A percentile compares a stretch with the other conserved stretches of the same genome.
Conservation (phyloP, 1,284 basidiomycete species). For the Phlebopus sp. region DNA sequence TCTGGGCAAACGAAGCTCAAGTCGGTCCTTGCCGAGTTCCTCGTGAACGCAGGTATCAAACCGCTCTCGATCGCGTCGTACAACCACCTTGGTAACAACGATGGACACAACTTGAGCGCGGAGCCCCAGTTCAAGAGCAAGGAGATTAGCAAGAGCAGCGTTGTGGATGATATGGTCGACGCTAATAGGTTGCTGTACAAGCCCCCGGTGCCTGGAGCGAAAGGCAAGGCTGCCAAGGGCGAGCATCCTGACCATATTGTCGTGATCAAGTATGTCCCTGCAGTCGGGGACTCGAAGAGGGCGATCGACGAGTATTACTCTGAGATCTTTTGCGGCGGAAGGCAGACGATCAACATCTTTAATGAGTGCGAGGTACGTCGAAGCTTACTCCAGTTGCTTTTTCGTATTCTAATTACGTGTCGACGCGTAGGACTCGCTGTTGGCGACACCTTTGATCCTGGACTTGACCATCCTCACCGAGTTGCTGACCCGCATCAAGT, state of each 20-base stretch:
- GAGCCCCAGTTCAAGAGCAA: constrained; percentile 96
- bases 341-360: constrained; percentile 89
- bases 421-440: constrained; percentile 74
- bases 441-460: constrained; percentile 94
- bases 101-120: constrained; percentile 91
- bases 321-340: constrained; percentile 83
- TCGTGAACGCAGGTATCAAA: constrained; percentile 99
- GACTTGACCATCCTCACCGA: constrained; percentile 94
- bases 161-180: constrained; percentile 97
- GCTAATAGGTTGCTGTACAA: constrained; percentile 92
- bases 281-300: constrained; percentile 95
- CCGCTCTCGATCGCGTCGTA: constrained; percentile 95
- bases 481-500: constrained; percentile 90
- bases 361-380: constrained; percentile 84
- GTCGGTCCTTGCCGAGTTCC: constrained; percentile 95
- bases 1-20: constrained; percentile 93
- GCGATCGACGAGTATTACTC: constrained; percentile 99
- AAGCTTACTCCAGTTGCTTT: too few species aligned
- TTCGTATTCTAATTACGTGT: constrained; percentile 14
- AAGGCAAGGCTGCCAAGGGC: constrained; percentile 73
- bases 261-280: constrained; percentile 92
- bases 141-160: constrained; percentile 95
- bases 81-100: constrained; percentile 99
- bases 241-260: constrained; percentile 98
- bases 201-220: constrained; percentile 57